phyloP scores from a whole-genome alignment of 306 rosid species.

The Rubus parviflorus region DNA sequence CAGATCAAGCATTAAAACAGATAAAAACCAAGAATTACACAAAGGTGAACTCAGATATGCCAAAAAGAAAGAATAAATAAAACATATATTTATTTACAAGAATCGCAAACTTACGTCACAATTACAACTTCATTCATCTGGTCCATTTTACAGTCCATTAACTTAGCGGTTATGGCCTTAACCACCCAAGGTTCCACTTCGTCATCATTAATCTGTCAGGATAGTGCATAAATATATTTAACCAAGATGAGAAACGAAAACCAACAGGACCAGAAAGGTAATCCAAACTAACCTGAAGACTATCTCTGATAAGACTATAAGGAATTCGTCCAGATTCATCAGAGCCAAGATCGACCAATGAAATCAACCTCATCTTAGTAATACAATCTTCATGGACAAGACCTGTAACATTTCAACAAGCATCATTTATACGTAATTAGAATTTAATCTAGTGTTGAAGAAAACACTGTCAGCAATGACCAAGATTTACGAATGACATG shows the following conservation, averaged over 20 bases:
- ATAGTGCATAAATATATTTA: constrained; percentile 8
- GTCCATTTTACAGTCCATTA: constrained; percentile 89
- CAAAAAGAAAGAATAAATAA: not conserved
- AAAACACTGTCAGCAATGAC: not conserved
- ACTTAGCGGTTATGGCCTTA: constrained; percentile 79
- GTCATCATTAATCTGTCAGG: constrained; percentile 68
- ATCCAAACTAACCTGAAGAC: constrained; percentile 59
- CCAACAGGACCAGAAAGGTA: constrained; percentile 8
- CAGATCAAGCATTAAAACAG: constrained; percentile 28
- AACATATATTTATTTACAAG: not conserved
- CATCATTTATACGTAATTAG: constrained; percentile 14
- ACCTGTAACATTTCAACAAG: constrained; percentile 41
- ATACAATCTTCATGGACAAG: constrained; percentile 87
- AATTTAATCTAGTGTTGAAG: not conserved
- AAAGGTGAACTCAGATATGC: not conserved
- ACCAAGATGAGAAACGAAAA: constrained; percentile 13
- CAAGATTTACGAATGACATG: not conserved
- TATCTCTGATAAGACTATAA: constrained; percentile 62
- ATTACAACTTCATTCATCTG: constrained; percentile 87
- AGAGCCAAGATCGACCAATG: constrained; percentile 85
- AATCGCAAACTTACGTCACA: constrained; percentile 56
- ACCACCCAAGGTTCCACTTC: constrained; percentile 87
- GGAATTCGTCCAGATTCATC: constrained; percentile 68
- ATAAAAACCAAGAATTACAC: not conserved
- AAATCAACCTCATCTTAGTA: constrained; percentile 77